Percentiles rank a stretch among this genome's conserved stretches.
These are phyloP conservation scores for Coriolopsis trogii DNA, from an alignment of 1,284 basidiomycete species.

Conservation along the genomic window DNA sequence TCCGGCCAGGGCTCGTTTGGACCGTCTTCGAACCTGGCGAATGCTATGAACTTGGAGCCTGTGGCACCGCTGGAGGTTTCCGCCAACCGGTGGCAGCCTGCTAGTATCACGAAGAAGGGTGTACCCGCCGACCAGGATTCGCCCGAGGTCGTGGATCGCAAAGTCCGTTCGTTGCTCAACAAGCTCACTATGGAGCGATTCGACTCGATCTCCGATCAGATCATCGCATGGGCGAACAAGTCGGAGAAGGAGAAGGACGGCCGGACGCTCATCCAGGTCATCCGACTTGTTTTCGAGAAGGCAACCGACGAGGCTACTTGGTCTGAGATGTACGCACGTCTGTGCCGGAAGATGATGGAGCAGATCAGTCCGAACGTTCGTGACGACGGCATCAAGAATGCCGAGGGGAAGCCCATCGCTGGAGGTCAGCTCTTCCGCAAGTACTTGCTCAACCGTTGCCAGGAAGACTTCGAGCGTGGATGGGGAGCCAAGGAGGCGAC, in stretches of 20 bases:
- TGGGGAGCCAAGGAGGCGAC: slow-evolving; percentile 47
- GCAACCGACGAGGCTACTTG: slow-evolving; percentile 57
- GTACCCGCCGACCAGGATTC: slow-evolving; percentile 61
- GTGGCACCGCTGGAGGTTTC: slow-evolving; percentile 78
- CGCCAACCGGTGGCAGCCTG: slow-evolving; percentile 82
- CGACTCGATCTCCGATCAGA: slow-evolving; percentile 68
- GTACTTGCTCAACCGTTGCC: slow-evolving; percentile 69
- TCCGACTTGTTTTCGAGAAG: slow-evolving; percentile 95
- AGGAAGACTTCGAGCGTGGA: slow-evolving; percentile 40
- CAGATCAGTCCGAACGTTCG: slow-evolving; percentile 82
- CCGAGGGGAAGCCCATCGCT: slow-evolving; percentile 82
- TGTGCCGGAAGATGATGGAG: slow-evolving; percentile 80
- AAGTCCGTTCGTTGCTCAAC: slow-evolving; percentile 93
- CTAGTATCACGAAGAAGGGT: slow-evolving; percentile 39
- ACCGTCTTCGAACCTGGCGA: slow-evolving; percentile 22
- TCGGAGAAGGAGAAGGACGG: slow-evolving; percentile 92
- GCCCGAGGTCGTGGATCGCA: slow-evolving; percentile 86
- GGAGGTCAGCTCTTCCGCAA: slow-evolving; percentile 89
- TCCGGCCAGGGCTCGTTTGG: slow-evolving; percentile 25
- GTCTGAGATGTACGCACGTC: slow-evolving; percentile 54
- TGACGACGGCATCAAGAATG: slow-evolving; percentile 80
- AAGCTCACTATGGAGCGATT: slow-evolving; percentile 97
- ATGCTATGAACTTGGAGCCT: slow-evolving; percentile 50
- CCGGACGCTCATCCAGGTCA: slow-evolving; percentile 92
- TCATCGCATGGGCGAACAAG: slow-evolving; percentile 88